A percentile compares a stretch with the other conserved stretches of the same genome.
These are phyloP conservation scores for Trichoderma afroharzianum DNA, from an alignment of 2,329 filamentous ascomycete species.

Conservation along the genomic window DNA sequence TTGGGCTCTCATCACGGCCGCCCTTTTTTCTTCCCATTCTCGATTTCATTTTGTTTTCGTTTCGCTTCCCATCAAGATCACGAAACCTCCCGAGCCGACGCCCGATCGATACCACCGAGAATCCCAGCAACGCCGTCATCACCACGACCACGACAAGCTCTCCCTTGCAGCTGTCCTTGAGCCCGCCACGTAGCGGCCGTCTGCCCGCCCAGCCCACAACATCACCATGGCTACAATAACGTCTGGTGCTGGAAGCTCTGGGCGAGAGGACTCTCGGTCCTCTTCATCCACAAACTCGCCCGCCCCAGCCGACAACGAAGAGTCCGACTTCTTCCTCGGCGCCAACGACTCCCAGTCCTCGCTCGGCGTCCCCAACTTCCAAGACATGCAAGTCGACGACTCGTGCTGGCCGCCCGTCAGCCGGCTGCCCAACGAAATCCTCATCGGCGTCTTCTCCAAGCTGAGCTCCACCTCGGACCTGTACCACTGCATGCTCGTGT, in stretches of 20 bases:
- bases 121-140: not conserved
- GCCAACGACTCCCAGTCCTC: constrained; percentile 94
- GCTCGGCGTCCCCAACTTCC: constrained; percentile 73
- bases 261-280: constrained; percentile 52
- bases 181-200: constrained; percentile 4
- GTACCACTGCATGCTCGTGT: constrained; percentile 88
- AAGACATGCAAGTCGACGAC: constrained; percentile 68
- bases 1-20: not conserved
- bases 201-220: not conserved
- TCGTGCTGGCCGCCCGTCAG: constrained; percentile 74
- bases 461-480: constrained; percentile 73
- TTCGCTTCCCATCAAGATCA: not conserved
- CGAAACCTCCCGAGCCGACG: not conserved
- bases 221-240: constrained; percentile 12
- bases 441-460: constrained; percentile 88
- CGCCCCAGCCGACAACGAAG: constrained; percentile 74
- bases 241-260: constrained; percentile 28
- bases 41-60: not conserved
- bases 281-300: constrained; percentile 73
- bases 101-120: not conserved
- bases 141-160: not conserved
- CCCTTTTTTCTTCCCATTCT: not conserved
- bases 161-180: constrained; percentile 1
- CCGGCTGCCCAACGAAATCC: constrained; percentile 85
- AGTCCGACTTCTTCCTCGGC: constrained; percentile 87